Evolutionary conservation across 371 early-diverging fungal genomes (phyloP).

Genomic region (Apophysomyces ossiformis): DNA sequence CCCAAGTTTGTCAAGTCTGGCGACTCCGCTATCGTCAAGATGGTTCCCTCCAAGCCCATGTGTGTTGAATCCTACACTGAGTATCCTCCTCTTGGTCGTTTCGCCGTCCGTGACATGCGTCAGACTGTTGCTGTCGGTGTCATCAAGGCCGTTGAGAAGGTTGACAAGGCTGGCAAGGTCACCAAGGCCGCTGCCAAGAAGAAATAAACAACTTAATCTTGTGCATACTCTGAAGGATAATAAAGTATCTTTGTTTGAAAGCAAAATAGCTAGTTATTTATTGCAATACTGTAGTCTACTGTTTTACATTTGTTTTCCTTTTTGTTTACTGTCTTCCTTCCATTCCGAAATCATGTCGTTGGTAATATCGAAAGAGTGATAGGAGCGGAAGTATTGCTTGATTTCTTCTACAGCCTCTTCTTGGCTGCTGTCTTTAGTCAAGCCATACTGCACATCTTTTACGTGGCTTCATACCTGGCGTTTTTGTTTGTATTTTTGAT

Average conservation of each 20-base stretch:
- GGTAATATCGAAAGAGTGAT: not conserved
- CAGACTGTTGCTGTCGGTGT: slow-evolving; percentile 94
- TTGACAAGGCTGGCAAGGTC: slow-evolving; percentile 60
- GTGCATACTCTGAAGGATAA: slow-evolving; percentile 5
- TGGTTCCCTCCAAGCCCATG: slow-evolving; percentile 93
- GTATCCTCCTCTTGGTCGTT: slow-evolving; percentile 95
- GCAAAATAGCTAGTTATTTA: not conserved
- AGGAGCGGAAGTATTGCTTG: not conserved
- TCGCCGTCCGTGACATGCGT: slow-evolving; percentile 97
- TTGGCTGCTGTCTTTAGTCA: not conserved
- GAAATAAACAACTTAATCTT: slow-evolving; percentile 60
- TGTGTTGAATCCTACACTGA: slow-evolving; percentile 93
- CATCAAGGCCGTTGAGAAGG: slow-evolving; percentile 92
- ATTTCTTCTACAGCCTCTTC: not conserved
- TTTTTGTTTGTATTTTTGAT: not conserved
- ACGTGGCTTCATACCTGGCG: slow-evolving; percentile 1
- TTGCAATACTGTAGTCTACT: not conserved
- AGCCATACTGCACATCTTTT: not conserved
- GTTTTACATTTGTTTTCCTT: slow-evolving; percentile 1
- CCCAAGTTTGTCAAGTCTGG: no score
- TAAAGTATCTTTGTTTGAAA: slow-evolving; percentile 6
- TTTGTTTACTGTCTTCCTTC: not conserved
- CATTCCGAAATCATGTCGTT: not conserved
- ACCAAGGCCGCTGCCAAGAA: slow-evolving; percentile 73
- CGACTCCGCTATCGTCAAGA: slow-evolving; percentile 74